phyloP scores from a whole-genome alignment of 805 yeast genomes.

The Cyberlindnera suaveolens region DNA sequence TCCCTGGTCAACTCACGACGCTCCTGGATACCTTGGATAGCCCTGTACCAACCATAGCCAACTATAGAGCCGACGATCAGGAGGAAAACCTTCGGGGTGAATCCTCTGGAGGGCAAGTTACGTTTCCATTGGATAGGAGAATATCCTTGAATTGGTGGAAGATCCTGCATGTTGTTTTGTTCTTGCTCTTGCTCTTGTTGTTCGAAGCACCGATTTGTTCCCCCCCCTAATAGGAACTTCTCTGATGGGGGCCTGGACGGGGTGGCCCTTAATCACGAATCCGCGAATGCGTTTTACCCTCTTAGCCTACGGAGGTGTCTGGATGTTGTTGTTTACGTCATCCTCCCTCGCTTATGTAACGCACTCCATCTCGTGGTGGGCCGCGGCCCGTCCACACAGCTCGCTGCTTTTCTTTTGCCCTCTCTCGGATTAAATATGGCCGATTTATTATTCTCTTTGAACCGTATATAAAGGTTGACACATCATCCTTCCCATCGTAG shows the following conservation, averaged over 20 bases:
- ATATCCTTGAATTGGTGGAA: constrained; percentile 85
- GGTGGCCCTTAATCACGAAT: neutral
- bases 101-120: constrained; percentile 79
- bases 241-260: too few relatives aligned
- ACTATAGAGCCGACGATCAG: constrained; percentile 57
- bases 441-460: neutral
- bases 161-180: constrained; percentile 44
- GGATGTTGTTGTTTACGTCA: too few relatives aligned
- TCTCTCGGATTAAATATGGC: neutral
- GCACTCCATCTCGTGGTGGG: too few relatives aligned
- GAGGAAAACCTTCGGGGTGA: constrained; percentile 69
- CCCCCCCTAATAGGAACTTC: too few relatives aligned
- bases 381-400: too few relatives aligned
- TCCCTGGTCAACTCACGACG: constrained; percentile 71
- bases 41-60: constrained; percentile 65
- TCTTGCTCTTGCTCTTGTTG: neutral
- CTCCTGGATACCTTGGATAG: constrained; percentile 65
- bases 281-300: too few relatives aligned
- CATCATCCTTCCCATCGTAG: neutral
- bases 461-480: neutral
- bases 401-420: neutral
- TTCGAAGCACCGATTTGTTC: neutral
- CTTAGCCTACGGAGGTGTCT: too few relatives aligned
- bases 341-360: too few relatives aligned
- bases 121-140: constrained; percentile 87